Evolutionary conservation across 768 basidiomycete species (phyloP).

Genomic region (Rhodotorula taiwanensis): DNA sequence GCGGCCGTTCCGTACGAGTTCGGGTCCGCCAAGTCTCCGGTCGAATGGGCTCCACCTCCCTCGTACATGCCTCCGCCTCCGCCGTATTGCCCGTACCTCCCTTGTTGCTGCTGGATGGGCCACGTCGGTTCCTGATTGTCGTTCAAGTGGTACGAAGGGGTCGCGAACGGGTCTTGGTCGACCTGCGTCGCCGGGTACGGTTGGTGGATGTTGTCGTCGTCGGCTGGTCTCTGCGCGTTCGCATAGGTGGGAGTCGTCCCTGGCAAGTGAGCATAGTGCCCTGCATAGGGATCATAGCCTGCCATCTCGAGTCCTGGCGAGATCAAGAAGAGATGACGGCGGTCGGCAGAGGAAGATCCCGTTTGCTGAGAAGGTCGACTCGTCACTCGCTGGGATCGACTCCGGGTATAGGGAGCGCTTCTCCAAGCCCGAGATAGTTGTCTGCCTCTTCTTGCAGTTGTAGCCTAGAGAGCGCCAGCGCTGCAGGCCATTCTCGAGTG

Average conservation of each 20-base stretch:
- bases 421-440: too few species aligned
- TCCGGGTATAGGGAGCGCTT: too few species aligned
- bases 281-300: neutral
- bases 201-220: neutral
- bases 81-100: too few species aligned
- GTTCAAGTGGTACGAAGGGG: neutral
- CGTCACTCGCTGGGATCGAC: too few species aligned
- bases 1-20: neutral
- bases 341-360: too few species aligned
- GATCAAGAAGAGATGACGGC: too few species aligned
- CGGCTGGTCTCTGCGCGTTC: neutral
- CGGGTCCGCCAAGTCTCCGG: neutral
- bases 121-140: neutral
- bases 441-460: too few species aligned
- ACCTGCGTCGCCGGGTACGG: neutral
- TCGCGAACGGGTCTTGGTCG: neutral
- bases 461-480: too few species aligned
- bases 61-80: constrained; percentile 1
- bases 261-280: neutral
- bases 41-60: neutral
- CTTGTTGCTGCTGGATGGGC: neutral
- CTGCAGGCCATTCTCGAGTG: too few species aligned
- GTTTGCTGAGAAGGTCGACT: too few species aligned
- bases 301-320: neutral
- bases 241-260: neutral